Evolutionary conservation across 2,329 filamentous ascomycete species (phyloP).

Genomic region (Sphaerulina vaccinii): DNA sequence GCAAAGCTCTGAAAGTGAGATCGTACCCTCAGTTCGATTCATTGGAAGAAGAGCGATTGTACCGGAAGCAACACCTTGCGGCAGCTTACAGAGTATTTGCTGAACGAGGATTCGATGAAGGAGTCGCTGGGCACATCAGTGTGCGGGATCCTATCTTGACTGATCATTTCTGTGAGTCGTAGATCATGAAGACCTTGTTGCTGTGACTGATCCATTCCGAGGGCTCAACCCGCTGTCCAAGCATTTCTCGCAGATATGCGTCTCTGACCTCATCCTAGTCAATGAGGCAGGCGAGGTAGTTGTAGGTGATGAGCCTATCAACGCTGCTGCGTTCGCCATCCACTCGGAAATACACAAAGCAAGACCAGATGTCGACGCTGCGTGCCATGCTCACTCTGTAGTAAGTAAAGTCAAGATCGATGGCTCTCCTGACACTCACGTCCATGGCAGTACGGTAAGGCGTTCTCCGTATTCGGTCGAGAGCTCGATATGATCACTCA

Average conservation of each 20-base stretch:
- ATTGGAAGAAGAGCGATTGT: constrained; percentile 41
- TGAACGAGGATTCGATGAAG: constrained; percentile 42
- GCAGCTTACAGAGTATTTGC: constrained; percentile 47
- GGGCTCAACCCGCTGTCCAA: constrained; percentile 45
- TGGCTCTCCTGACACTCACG: neutral
- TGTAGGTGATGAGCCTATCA: constrained; percentile 46
- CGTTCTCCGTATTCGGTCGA: constrained; percentile 48
- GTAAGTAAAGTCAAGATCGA: neutral
- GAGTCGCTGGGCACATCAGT: constrained; percentile 41
- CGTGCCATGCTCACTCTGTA: constrained; percentile 45
- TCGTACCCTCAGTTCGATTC: constrained; percentile 45
- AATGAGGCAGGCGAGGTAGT: constrained; percentile 45
- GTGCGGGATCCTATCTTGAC: constrained; percentile 41
- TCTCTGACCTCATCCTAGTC: constrained; percentile 47
- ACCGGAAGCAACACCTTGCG: constrained; percentile 45
- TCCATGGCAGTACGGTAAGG: constrained; percentile 44
- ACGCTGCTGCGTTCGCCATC: constrained; percentile 47
- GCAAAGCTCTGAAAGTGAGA: constrained; percentile 48
- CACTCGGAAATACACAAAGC: constrained; percentile 44
- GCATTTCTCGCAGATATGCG: constrained; percentile 46
- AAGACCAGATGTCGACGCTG: constrained; percentile 45
- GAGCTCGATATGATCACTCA: constrained; percentile 51
- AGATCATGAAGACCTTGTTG: no score
- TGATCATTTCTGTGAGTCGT: constrained; percentile 37
- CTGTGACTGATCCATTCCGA: no score